Conservation (phyloP, 2,329 filamentous ascomycete species). For the Neonectria punicea region DNA sequence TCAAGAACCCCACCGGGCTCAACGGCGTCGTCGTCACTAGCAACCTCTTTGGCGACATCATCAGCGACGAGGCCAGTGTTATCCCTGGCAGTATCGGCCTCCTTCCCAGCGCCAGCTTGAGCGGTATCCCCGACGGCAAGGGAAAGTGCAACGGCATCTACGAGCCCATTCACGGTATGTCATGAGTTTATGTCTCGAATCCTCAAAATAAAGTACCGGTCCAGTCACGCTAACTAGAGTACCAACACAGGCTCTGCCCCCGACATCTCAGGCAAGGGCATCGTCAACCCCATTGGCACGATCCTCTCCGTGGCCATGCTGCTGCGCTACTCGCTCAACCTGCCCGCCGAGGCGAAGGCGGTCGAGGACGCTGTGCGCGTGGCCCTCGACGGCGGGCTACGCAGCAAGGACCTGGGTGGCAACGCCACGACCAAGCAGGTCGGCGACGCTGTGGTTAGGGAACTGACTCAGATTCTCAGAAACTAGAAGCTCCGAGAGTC, state of each 20-base stretch:
- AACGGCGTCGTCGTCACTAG: slow-evolving; percentile 93
- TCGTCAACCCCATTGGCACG: slow-evolving; percentile 89
- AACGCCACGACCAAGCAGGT: slow-evolving; percentile 74
- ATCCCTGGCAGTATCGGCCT: slow-evolving; percentile 92
- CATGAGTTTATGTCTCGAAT: not conserved
- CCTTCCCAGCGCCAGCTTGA: slow-evolving; percentile 87
- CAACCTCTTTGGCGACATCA: slow-evolving; percentile 96
- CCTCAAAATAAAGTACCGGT: not conserved
- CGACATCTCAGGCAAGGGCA: slow-evolving; percentile 87
- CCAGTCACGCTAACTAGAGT: slow-evolving; percentile 4
- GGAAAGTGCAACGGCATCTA: slow-evolving; percentile 92
- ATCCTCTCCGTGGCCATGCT: slow-evolving; percentile 96
- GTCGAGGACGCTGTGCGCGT: slow-evolving; percentile 84
- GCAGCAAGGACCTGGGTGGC: slow-evolving; percentile 89
- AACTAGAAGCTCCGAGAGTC: slow-evolving; percentile 28
- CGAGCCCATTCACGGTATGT: slow-evolving; percentile 92
- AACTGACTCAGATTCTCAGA: slow-evolving; percentile 77
- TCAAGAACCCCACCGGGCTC: slow-evolving; percentile 88
- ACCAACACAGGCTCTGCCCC: slow-evolving; percentile 34
- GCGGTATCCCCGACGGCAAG: slow-evolving; percentile 87
- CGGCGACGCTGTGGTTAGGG: slow-evolving; percentile 79
- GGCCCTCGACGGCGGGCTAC: slow-evolving; percentile 81
- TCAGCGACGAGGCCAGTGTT: slow-evolving; percentile 93
- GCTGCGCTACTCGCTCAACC: slow-evolving; percentile 89
- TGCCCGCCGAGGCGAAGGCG: slow-evolving; percentile 78